Percentiles rank a stretch among this genome's conserved stretches.
Evolutionary conservation across 768 basidiomycete genomes (phyloP).

Genomic region (Pleurotus platypus): DNA sequence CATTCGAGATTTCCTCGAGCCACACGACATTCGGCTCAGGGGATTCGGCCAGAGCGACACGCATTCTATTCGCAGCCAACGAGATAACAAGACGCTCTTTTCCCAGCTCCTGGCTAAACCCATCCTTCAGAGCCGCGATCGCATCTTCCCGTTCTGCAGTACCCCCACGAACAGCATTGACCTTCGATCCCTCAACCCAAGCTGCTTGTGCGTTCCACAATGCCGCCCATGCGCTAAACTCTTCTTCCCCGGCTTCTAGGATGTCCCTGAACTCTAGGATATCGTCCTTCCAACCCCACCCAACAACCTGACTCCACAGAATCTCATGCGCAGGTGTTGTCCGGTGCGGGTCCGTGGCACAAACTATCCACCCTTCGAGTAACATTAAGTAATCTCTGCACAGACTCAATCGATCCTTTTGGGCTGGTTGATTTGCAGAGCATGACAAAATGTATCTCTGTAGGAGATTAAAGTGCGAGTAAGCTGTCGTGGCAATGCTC

Average conservation of each 20-base stretch:
- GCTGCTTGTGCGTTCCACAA: constrained; percentile 54
- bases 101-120: constrained; percentile 32
- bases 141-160: constrained; percentile 52
- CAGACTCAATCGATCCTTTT: constrained; percentile 16
- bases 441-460: constrained; percentile 40
- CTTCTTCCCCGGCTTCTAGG: constrained; percentile 26
- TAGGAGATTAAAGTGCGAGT: constrained; percentile 51
- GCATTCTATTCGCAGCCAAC: constrained; percentile 17
- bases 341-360: constrained; percentile 86
- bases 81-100: constrained; percentile 29
- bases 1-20: constrained; percentile 12
- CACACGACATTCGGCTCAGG: constrained; percentile 3
- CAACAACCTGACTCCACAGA: constrained; percentile 83
- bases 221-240: constrained; percentile 42
- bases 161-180: constrained; percentile 70
- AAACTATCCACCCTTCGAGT: constrained; percentile 70
- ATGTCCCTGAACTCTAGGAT: constrained; percentile 35
- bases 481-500: constrained; percentile 61
- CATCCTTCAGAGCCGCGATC: constrained; percentile 29
- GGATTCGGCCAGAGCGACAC: constrained; percentile 20
- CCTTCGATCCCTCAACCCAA: constrained; percentile 74
- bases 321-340: constrained; percentile 87
- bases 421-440: constrained; percentile 17
- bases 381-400: constrained; percentile 54
- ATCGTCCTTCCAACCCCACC: constrained; percentile 72